A percentile compares a stretch with the other conserved stretches of the same genome.
phyloP scores from a whole-genome alignment of 371 early-diverging fungal species.

The Rhizopus sp. region DNA sequence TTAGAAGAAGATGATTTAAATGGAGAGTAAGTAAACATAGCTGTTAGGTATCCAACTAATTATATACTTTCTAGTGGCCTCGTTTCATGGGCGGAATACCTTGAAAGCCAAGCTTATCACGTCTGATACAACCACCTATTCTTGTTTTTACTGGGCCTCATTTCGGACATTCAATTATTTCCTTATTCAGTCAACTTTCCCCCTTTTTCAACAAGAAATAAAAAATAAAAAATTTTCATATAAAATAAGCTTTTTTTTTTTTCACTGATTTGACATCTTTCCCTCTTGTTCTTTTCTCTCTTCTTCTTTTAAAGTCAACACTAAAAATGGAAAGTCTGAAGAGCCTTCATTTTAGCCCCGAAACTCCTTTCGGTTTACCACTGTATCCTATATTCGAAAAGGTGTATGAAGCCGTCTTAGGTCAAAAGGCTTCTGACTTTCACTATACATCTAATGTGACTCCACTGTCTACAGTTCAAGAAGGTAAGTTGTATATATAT shows the following conservation, averaged over 20 bases:
- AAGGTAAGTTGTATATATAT: constrained; percentile 21
- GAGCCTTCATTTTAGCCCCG: constrained; percentile 17
- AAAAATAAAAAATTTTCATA: too few species aligned
- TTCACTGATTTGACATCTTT: neutral
- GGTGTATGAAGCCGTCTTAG: constrained; percentile 45
- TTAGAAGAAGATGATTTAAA: constrained; percentile 67
- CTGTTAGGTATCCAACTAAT: neutral
- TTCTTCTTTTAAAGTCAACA: constrained; percentile 3
- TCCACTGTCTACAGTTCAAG: constrained; percentile 62
- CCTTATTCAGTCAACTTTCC: neutral
- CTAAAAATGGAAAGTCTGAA: neutral
- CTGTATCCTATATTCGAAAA: constrained; percentile 47
- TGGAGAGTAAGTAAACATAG: constrained; percentile 52
- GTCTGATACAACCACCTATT: neutral
- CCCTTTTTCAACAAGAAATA: neutral
- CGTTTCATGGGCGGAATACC: constrained; percentile 72
- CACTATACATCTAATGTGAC: constrained; percentile 60
- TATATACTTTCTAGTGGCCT: constrained; percentile 49
- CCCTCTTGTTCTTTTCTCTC: constrained; percentile 7
- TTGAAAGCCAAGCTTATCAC: constrained; percentile 64
- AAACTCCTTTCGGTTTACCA: constrained; percentile 54
- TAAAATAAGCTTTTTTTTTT: neutral
- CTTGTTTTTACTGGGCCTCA: neutral
- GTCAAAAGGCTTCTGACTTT: constrained; percentile 47
- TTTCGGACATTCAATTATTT: neutral